Base-by-base conservation (phyloP, 2,329 filamentous ascomycete species). In the Alternaria brassicicola region DNA sequence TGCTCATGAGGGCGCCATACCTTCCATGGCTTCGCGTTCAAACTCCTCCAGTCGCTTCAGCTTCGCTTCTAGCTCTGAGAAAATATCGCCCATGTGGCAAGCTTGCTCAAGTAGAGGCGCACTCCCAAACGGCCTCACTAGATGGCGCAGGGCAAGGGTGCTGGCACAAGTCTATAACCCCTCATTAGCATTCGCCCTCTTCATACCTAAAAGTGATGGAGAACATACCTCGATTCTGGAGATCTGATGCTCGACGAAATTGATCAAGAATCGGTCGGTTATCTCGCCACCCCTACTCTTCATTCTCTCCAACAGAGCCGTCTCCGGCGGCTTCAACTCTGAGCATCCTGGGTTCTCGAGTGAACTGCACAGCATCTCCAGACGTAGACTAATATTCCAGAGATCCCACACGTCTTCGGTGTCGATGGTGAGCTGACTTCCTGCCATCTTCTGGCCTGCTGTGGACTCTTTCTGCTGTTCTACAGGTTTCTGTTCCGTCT, bases 221-320 rank as follows among this genome's bases (percentile, higher is more conserved):
- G 9, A 21, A 79, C 89, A 79, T 82, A 96, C 93, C 88, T 99
- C 95, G 75, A 99, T 96, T 71, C 95, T 88, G 75, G 91, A 93
- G 67, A 99, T 90, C 83, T 97, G 93, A 75, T 98, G 93, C 75
- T 96, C 93, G 76, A 98, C 85, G 71, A 99, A 92, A 71, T 92
- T 93, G 55, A 96, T 80, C 78, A 98, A 81, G 78, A 96, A 94
- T 52, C 87, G 84, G 81, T 98, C 95, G 26, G 93, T 92, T 52
- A 97, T 86, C 74, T 97, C 93, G 10, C 92, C 92, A 49, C 91
- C 92, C 39, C 88, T 80, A 57, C 83, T 82, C 76, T 87, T 89
- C 79, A 89, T 87, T 63, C 85, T 82, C 72, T 97, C 92, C 65
- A 97, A 80, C 55, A 98, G 80, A 65, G 91, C 90, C 33, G 90